Evolutionary conservation across 495 filamentous ascomycete species (phyloP).

Genomic region (Penicillium cataractarum): DNA sequence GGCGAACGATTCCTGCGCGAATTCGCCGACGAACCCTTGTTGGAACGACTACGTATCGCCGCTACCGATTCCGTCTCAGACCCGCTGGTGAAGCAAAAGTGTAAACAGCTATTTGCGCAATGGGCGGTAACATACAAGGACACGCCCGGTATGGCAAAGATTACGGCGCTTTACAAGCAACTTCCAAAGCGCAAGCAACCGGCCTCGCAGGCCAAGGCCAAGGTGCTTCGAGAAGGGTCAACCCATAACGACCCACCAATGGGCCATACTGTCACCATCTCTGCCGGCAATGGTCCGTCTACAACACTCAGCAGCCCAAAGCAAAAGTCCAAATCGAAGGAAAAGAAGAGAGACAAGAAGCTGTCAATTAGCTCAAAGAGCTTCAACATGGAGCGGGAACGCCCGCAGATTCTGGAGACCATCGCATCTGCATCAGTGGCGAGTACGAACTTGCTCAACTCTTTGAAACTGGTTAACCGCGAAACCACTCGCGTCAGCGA

Average conservation of each 20-base stretch:
- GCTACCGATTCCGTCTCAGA: conserved; percentile 86
- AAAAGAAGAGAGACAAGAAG: conserved; percentile 46
- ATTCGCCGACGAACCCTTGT: conserved; percentile 89
- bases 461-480: conserved; percentile 86
- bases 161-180: conserved; percentile 80
- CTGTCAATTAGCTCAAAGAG: conserved; percentile 38
- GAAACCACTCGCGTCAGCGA: conserved; percentile 87
- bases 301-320: conserved; percentile 42
- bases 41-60: conserved; percentile 89
- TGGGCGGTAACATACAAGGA: conserved; percentile 86
- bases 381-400: conserved; percentile 88
- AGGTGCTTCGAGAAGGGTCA: conserved; percentile 75
- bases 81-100: conserved; percentile 81
- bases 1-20: conserved; percentile 82
- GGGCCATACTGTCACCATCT: conserved; percentile 50
- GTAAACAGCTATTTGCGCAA: conserved; percentile 79
- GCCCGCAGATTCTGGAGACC: conserved; percentile 76
- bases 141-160: conserved; percentile 76
- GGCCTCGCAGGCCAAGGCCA: conserved; percentile 71
- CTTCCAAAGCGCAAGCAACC: conserved; percentile 69
- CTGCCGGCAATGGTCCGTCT: conserved; percentile 44
- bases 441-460: conserved; percentile 88
- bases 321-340: conserved; percentile 42
- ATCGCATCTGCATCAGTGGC: conserved; percentile 87
- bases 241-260: conserved; percentile 61